phyloP scores from a whole-genome alignment of 2,329 filamentous ascomycete species.

The Alternaria atra region DNA sequence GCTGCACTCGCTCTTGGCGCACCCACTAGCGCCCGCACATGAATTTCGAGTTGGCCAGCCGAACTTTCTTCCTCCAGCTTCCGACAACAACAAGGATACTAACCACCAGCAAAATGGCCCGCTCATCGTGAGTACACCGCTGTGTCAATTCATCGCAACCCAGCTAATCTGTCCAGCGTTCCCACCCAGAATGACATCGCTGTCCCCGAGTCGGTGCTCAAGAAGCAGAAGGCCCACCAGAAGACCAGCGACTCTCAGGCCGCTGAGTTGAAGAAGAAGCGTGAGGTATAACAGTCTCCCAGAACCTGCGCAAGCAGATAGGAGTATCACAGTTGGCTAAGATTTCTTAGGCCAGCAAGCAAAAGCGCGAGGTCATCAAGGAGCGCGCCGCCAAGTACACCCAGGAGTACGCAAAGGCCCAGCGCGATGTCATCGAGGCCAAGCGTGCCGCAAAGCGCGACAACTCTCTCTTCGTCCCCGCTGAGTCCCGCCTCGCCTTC shows the following conservation, averaged over 20 bases:
- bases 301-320: constrained; percentile 48
- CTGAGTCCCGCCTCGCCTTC: constrained; percentile 97
- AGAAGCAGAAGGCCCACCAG: constrained; percentile 99
- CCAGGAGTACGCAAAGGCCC: constrained; percentile 97
- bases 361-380: constrained; percentile 99
- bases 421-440: constrained; percentile 97
- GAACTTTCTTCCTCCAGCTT: constrained; percentile 35
- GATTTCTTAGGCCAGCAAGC: constrained; percentile 86
- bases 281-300: constrained; percentile 77
- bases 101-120: constrained; percentile 51
- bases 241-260: constrained; percentile 92
- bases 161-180: constrained; percentile 64
- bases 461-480: constrained; percentile 93
- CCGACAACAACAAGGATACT: constrained; percentile 43
- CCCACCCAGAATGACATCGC: constrained; percentile 95
- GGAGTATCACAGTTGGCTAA: constrained; percentile 52
- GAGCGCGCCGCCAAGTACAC: constrained; percentile 99
- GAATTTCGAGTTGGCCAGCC: constrained; percentile 30
- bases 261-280: constrained; percentile 84
- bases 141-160: not conserved
- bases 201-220: constrained; percentile 98
- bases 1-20: constrained; percentile 31
- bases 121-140: constrained; percentile 42
- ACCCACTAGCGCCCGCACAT: constrained; percentile 35
- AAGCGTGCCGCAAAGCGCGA: constrained; percentile 87